Evolutionary conservation across 2,329 filamentous ascomycete genomes (phyloP), one percentile per base, ranked within the genome.

Genomic region (Coniochaeta sp.): DNA sequence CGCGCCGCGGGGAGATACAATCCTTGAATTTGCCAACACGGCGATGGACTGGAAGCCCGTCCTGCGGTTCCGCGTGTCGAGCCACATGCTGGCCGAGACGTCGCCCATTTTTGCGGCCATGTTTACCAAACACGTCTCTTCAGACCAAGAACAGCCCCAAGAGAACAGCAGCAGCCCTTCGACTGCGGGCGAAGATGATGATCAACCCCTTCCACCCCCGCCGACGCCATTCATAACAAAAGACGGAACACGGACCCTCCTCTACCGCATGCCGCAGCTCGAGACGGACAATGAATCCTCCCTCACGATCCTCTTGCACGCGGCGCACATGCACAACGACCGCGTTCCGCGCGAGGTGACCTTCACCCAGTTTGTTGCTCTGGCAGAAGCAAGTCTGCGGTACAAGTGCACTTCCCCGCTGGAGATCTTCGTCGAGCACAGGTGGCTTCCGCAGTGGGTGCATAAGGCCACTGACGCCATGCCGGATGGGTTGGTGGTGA

Each of bases 381-480:
- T 81, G 49, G 75, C 77, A 0, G 72, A 78, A 52, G 73, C 70
- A 16, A 79, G 69, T 48, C 63, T 77, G 55, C 67, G 69, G 28
- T 80, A 79, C 56, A 73, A 68, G 51, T 75, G 77, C 61, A 79
- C 76, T 0, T 71, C 72, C 0, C 77, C 78, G 0, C 59, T 81
- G 0, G 76, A 79, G 53, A 55, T 74, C 5, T 59, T 72, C 7
- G 76, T 80, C 4, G 75, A 79, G 54, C 71, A 77, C 54, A 58
- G 66, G 32, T 81, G 77, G 77, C 57, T 81, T n/a, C 75, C 75
- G 1, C 69, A 74, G 40, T 80, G 76, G 77, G 67, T 75, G 58
- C 70, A 75, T 54, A 68, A 67, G 51, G 71, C 71, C 1, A 69
- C 67, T 1, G 72, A 76, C n/a, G 69, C 73, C 38, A 74, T 75